Conservation (phyloP, 2,329 filamentous ascomycete genomes). For the Aspergillus versicolor region DNA sequence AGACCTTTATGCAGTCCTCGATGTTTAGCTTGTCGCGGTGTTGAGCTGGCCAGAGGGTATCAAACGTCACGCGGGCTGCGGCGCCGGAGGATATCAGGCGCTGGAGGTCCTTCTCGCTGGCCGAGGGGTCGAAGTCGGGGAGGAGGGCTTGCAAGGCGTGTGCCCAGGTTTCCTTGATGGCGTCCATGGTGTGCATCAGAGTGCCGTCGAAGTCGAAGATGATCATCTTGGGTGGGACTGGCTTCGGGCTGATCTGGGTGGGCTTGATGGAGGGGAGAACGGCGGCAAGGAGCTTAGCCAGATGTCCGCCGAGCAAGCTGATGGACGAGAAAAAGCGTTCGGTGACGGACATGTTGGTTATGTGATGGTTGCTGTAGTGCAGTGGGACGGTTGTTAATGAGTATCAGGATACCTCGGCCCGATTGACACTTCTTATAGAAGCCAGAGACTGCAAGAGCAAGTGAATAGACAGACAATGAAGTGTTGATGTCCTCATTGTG, state of each 20-base stretch:
- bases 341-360: too few relatives aligned
- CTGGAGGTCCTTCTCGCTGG: background rate
- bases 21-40: conserved; percentile 12
- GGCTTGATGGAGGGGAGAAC: background rate
- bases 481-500: too few relatives aligned
- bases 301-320: too few relatives aligned
- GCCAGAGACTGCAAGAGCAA: too few relatives aligned
- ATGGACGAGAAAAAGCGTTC: too few relatives aligned
- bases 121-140: background rate
- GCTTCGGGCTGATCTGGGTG: too few relatives aligned
- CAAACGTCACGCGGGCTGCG: conserved; percentile 9
- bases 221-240: conserved; percentile 5
- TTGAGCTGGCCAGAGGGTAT: conserved; percentile 6
- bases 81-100: conserved; percentile 14
- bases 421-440: too few relatives aligned
- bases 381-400: too few relatives aligned
- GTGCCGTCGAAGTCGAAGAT: conserved; percentile 22
- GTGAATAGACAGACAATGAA: too few relatives aligned
- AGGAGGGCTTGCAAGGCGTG: conserved; percentile 14
- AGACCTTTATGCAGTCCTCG: conserved; percentile 17
- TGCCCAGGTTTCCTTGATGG: conserved; percentile 10
- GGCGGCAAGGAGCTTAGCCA: too few relatives aligned
- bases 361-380: too few relatives aligned
- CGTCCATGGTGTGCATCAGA: conserved; percentile 17
- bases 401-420: too few relatives aligned